A percentile compares a stretch with the other conserved stretches of the same genome.
Conservation (phyloP, 352 stramenopile genomes). For the Pythium guiyangense region DNA sequence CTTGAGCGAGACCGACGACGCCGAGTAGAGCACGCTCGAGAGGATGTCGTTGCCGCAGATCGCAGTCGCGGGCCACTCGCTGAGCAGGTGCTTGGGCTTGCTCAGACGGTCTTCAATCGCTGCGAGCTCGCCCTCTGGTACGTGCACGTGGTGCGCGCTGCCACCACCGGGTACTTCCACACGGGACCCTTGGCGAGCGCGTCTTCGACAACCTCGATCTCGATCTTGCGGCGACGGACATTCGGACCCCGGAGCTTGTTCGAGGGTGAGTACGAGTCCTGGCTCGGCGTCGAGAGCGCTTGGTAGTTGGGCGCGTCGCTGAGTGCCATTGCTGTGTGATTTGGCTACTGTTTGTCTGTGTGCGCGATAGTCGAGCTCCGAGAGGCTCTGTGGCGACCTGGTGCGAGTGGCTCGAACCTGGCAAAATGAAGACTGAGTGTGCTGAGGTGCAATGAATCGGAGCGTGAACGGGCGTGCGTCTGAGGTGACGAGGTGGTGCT, state of each 20-base stretch:
- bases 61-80: conserved; percentile 66
- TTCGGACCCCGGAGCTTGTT: conserved; percentile 1
- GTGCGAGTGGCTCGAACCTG: background rate
- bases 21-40: conserved; percentile 74
- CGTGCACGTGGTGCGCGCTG: conserved; percentile 27
- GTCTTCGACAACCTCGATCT: conserved; percentile 40
- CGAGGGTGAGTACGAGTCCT: background rate
- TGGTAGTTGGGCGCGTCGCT: conserved; percentile 4
- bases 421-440: background rate
- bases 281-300: conserved; percentile 6
- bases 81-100: conserved; percentile 1
- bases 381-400: background rate
- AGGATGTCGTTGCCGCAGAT: conserved; percentile 91
- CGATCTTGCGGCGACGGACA: conserved; percentile 35
- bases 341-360: background rate
- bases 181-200: conserved; percentile 16
- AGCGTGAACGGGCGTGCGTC: background rate
- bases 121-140: conserved; percentile 29
- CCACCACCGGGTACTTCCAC: conserved; percentile 38
- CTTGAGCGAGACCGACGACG: conserved; percentile 30
- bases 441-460: background rate
- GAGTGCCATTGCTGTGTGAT: background rate
- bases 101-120: conserved; percentile 26
- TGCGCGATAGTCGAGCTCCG: background rate
- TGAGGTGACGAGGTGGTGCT: background rate